phyloP scores from a whole-genome alignment of 139 green algal genomes.

The Pleodorina starrii region DNA sequence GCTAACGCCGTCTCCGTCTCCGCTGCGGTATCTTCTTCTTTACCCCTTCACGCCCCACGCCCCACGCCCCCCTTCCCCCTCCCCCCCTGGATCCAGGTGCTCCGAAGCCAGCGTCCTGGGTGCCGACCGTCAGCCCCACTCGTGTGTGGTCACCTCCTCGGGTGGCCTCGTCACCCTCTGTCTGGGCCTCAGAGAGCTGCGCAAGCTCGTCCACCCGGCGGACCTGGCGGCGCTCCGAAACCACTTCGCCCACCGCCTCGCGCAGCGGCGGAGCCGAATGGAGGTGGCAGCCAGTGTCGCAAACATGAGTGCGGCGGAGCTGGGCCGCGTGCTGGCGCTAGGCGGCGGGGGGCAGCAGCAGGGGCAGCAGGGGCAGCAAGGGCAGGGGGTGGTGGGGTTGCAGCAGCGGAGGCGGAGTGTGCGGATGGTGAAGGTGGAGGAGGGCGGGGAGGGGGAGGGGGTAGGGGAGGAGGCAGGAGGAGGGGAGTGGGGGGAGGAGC shows the following conservation, averaged over 20 bases:
- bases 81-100: slow-evolving; percentile 10
- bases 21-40: too few species aligned
- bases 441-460: too few species aligned
- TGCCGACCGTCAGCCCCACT: slow-evolving; percentile 10
- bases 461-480: too few species aligned
- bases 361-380: not conserved
- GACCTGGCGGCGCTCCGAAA: slow-evolving; percentile 6
- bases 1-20: too few species aligned
- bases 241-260: not conserved
- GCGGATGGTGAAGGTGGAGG: not conserved
- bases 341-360: not conserved
- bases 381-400: not conserved
- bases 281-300: not conserved
- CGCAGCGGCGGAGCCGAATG: not conserved
- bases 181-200: not conserved
- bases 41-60: too few species aligned
- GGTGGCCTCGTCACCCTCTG: not conserved
- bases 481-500: too few species aligned
- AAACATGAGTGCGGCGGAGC: not conserved
- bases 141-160: not conserved
- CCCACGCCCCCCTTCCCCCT: not conserved
- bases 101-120: slow-evolving; percentile 35
- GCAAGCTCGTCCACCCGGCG: slow-evolving; percentile 1
- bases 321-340: not conserved
- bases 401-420: not conserved